Percentiles rank a stretch among this genome's conserved stretches.
Conservation (phyloP, 2,329 filamentous ascomycete species). For the Erysiphe pulchra region DNA sequence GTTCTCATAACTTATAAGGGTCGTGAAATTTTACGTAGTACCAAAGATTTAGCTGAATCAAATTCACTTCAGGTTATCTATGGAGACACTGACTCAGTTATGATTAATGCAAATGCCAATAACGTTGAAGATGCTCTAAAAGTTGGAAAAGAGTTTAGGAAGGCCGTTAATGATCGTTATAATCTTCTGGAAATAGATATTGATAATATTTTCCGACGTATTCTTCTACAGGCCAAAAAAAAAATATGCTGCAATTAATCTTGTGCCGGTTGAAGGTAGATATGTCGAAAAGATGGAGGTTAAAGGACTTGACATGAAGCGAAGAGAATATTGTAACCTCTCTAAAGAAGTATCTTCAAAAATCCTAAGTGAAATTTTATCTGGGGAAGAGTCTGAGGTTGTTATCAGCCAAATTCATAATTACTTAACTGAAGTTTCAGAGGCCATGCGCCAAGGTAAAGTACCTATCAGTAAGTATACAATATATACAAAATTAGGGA, state of each 20-base stretch:
- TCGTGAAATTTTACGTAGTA: slow-evolving; percentile 86
- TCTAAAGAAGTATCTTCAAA: slow-evolving; percentile 86
- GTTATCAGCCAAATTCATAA: slow-evolving; percentile 82
- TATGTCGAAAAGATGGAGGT: slow-evolving; percentile 89
- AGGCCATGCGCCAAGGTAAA: slow-evolving; percentile 59
- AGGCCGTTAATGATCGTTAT: slow-evolving; percentile 81
- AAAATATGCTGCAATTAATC: slow-evolving; percentile 93
- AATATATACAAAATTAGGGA: slow-evolving; percentile 93
- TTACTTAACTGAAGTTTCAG: slow-evolving; percentile 61
- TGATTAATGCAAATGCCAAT: slow-evolving; percentile 98
- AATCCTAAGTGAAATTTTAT: slow-evolving; percentile 82
- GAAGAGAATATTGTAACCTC: slow-evolving; percentile 84
- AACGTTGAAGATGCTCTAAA: slow-evolving; percentile 75
- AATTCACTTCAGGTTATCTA: slow-evolving; percentile 89
- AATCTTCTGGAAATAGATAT: slow-evolving; percentile 89
- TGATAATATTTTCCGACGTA: slow-evolving; percentile 84
- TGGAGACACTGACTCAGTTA: slow-evolving; percentile 96
- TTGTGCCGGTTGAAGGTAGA: slow-evolving; percentile 71
- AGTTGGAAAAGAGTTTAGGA: slow-evolving; percentile 87
- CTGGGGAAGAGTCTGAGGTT: slow-evolving; percentile 71
- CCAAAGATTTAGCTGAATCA: slow-evolving; percentile 82
- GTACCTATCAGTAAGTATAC: slow-evolving; percentile 73
- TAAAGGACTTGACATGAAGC: slow-evolving; percentile 93
- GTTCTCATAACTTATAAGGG: slow-evolving; percentile 94
- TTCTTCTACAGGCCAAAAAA: slow-evolving; percentile 96